These are phyloP conservation scores for Phytomonas sp. DNA, from an alignment of 208 protist species.

Conservation along the genomic window DNA sequence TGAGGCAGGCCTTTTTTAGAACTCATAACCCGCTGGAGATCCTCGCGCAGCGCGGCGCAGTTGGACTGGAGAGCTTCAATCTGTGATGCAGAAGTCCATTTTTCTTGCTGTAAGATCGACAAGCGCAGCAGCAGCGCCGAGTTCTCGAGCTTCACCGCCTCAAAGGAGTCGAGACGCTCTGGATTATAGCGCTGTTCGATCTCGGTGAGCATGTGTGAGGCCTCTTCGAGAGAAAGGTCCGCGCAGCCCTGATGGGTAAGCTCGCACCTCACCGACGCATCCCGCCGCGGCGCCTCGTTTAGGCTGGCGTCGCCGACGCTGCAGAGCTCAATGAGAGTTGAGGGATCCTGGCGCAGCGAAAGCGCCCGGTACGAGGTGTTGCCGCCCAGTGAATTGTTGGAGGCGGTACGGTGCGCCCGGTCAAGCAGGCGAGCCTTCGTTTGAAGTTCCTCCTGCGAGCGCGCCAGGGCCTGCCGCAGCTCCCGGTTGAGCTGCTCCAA, in stretches of 20 bases:
- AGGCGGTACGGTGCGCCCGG: conserved; percentile 11
- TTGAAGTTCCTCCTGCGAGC: conserved; percentile 42
- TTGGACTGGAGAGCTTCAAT: conserved; percentile 38
- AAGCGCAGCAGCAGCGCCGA: conserved; percentile 38
- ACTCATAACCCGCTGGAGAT: conserved; percentile 23
- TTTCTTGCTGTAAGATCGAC: conserved; percentile 47
- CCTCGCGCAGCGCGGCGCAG: conserved; percentile 22
- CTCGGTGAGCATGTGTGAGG: conserved; percentile 17
- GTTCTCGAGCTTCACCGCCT: conserved; percentile 54
- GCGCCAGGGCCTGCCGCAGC: conserved; percentile 43
- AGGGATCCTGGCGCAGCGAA: neutral
- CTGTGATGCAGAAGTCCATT: conserved; percentile 31
- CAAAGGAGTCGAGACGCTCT: conserved; percentile 34
- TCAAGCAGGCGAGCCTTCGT: conserved; percentile 23
- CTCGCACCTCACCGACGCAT: conserved; percentile 10
- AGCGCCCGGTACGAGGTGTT: neutral
- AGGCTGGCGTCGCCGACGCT: neutral
- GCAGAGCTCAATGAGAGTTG: neutral
- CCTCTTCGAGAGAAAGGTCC: conserved; percentile 1
- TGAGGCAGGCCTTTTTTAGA: conserved; percentile 30
- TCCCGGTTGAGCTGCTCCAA: conserved; percentile 49
- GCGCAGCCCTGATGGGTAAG: conserved; percentile 4
- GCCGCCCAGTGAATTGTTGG: neutral
- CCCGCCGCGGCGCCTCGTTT: conserved; percentile 9
- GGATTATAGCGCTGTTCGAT: conserved; percentile 34